Conservation (phyloP, 192 early-diverging fungal species). For the Coemansia sp. region DNA sequence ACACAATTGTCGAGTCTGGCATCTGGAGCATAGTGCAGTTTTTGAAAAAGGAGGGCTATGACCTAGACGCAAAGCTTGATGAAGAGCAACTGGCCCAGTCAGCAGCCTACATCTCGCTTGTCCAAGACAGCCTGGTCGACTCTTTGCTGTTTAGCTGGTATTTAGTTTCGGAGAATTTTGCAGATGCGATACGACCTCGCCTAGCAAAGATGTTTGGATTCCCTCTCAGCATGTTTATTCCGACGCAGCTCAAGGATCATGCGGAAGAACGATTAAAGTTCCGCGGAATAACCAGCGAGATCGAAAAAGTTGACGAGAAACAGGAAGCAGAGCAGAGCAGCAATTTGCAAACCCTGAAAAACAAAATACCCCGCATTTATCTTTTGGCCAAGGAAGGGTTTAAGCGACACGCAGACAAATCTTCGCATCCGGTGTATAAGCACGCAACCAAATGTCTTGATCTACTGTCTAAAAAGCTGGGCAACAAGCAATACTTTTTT, state of each 20-base stretch:
- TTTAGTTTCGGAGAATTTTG: slow-evolving; percentile 78
- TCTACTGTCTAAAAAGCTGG: slow-evolving; percentile 70
- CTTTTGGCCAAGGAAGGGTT: slow-evolving; percentile 49
- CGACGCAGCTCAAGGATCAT: slow-evolving; percentile 70
- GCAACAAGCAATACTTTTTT: slow-evolving; percentile 78
- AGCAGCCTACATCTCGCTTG: slow-evolving; percentile 60
- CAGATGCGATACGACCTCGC: slow-evolving; percentile 68
- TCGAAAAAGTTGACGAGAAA: slow-evolving; percentile 28
- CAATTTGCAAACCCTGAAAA: slow-evolving; percentile 2
- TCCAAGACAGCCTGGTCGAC: slow-evolving; percentile 79
- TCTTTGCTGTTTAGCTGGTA: slow-evolving; percentile 83
- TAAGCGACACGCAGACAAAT: slow-evolving; percentile 51
- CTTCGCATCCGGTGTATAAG: slow-evolving; percentile 63
- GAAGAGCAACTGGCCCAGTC: slow-evolving; percentile 41
- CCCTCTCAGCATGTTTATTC: slow-evolving; percentile 65
- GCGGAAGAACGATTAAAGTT: slow-evolving; percentile 63
- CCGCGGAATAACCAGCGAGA: slow-evolving; percentile 50
- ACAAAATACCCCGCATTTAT: slow-evolving; percentile 34
- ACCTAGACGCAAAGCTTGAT: slow-evolving; percentile 23
- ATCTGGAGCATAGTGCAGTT: slow-evolving; percentile 44
- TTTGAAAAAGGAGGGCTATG: slow-evolving; percentile 33
- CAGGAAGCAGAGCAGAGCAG: slow-evolving; percentile 12
- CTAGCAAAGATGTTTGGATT: slow-evolving; percentile 71
- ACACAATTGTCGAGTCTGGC: slow-evolving; percentile 36
- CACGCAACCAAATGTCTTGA: slow-evolving; percentile 67